These are phyloP conservation scores for Monascus ruber DNA, from an alignment of 2,329 filamentous ascomycete genomes.

Conservation along the genomic window DNA sequence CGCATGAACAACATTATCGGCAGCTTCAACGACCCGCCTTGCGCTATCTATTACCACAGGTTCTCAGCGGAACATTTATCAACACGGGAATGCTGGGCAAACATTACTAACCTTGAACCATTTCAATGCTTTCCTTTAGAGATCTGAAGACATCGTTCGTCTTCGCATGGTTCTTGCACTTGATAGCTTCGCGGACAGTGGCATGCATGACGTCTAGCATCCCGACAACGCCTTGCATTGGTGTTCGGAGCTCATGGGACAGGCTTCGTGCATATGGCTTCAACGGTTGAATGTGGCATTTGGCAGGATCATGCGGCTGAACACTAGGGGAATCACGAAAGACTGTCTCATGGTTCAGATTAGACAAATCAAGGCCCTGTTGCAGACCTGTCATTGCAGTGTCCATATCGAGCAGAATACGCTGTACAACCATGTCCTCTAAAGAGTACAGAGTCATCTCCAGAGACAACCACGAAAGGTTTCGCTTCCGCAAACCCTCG, in stretches of 20 bases:
- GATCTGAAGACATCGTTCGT: conserved; percentile 48
- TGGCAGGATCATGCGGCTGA: conserved; percentile 45
- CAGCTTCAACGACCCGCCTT: conserved; percentile 58
- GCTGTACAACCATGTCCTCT: conserved; percentile 53
- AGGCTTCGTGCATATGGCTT: conserved; percentile 62
- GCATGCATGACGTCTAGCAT: conserved; percentile 70
- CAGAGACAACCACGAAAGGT: conserved; percentile 53
- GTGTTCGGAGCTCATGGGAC: conserved; percentile 60
- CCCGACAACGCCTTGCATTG: conserved; percentile 65
- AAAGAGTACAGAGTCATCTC: conserved; percentile 58
- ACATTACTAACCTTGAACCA: conserved; percentile 48
- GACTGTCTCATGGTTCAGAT: conserved; percentile 9
- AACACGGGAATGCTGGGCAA: neutral
- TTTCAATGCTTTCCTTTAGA: conserved; percentile 58
- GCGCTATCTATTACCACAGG: conserved; percentile 47
- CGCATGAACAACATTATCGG: conserved; percentile 64
- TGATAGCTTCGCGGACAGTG: conserved; percentile 55
- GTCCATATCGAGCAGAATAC: conserved; percentile 44
- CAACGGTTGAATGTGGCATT: conserved; percentile 49
- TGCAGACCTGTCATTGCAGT: conserved; percentile 28
- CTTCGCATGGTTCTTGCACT: conserved; percentile 40
- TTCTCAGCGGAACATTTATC: neutral
- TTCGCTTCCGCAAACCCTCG: conserved; percentile 45
- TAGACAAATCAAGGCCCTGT: conserved; percentile 4
- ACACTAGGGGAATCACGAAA: conserved; percentile 25